Evolutionary conservation across 345 rosid species (phyloP).

Genomic region (Boechera stricta): DNA sequence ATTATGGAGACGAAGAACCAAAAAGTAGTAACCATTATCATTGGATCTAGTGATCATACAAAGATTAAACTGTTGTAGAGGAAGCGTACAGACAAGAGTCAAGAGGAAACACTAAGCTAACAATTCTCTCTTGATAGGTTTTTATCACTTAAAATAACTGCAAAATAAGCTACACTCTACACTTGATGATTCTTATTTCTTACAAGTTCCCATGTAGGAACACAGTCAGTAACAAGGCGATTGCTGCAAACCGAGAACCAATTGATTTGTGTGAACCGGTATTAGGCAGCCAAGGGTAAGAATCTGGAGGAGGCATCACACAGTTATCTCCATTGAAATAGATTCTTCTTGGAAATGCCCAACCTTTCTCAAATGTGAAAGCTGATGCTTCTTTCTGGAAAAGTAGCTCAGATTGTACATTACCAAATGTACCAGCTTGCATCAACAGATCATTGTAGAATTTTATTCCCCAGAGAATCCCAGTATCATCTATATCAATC

Average conservation of each 20-base stretch:
- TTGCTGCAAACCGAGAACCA: constrained; percentile 20
- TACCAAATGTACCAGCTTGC: constrained; percentile 64
- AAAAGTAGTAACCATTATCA: neutral
- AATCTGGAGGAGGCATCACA: constrained; percentile 50
- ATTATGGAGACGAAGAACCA: neutral
- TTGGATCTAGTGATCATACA: neutral
- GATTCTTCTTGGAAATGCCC: constrained; percentile 78
- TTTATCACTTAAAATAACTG: neutral
- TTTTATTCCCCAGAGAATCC: constrained; percentile 70
- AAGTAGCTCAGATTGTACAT: constrained; percentile 70
- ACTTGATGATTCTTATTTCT: constrained; percentile 20
- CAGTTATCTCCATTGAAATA: constrained; percentile 63
- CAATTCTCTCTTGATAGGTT: neutral
- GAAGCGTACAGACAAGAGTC: neutral
- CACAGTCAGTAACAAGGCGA: constrained; percentile 26
- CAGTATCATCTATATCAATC: constrained; percentile 59
- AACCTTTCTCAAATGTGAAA: constrained; percentile 72
- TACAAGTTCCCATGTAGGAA: constrained; percentile 14
- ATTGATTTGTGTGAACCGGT: constrained; percentile 33
- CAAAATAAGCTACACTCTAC: constrained; percentile 8
- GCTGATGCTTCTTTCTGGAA: constrained; percentile 60
- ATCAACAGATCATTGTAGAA: constrained; percentile 67
- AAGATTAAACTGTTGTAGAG: too few species aligned
- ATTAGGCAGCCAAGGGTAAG: constrained; percentile 52
- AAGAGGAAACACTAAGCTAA: neutral